These are phyloP conservation scores for Mycocentrospora acerina DNA, from an alignment of 2,329 filamentous ascomycete species.

Conservation along the genomic window DNA sequence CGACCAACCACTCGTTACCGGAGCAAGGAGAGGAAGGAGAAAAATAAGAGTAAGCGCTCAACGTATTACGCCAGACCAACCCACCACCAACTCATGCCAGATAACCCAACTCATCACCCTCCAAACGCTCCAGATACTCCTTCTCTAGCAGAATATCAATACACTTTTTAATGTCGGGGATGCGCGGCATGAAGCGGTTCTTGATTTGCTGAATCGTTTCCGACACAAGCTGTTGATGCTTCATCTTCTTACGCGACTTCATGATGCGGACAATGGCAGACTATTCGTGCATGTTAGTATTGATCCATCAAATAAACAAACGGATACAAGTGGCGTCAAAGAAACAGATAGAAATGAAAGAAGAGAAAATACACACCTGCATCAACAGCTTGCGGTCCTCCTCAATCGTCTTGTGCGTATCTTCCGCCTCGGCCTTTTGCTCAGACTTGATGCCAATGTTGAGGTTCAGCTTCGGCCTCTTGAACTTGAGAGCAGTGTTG, in stretches of 20 bases:
- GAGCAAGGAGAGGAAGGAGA: no score
- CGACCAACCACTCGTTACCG: no score
- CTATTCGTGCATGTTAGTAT: conserved; percentile 56
- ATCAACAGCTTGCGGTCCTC: conserved; percentile 95
- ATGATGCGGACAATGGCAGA: conserved; percentile 99
- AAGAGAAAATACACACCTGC: conserved; percentile 67
- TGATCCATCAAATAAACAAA: no score
- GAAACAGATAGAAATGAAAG: not conserved
- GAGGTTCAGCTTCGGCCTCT: conserved; percentile 96
- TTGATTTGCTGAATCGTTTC: conserved; percentile 97
- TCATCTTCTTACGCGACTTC: conserved; percentile 99
- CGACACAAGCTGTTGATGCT: conserved; percentile 89
- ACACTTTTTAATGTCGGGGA: conserved; percentile 98
- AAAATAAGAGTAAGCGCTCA: not conserved
- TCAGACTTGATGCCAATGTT: conserved; percentile 95
- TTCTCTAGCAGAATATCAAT: conserved; percentile 99
- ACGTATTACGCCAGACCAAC: no score
- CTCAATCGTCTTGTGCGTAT: conserved; percentile 99
- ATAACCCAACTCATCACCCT: conserved; percentile 92
- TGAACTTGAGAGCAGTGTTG: conserved; percentile 96
- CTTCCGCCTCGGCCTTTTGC: conserved; percentile 91
- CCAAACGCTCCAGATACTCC: conserved; percentile 94
- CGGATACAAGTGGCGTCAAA: no score
- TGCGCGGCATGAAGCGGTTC: conserved; percentile 86
- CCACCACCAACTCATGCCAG: conserved; percentile 65